phyloP scores from a whole-genome alignment of 371 early-diverging fungal species.

The Zopfochytrium polystomum region DNA sequence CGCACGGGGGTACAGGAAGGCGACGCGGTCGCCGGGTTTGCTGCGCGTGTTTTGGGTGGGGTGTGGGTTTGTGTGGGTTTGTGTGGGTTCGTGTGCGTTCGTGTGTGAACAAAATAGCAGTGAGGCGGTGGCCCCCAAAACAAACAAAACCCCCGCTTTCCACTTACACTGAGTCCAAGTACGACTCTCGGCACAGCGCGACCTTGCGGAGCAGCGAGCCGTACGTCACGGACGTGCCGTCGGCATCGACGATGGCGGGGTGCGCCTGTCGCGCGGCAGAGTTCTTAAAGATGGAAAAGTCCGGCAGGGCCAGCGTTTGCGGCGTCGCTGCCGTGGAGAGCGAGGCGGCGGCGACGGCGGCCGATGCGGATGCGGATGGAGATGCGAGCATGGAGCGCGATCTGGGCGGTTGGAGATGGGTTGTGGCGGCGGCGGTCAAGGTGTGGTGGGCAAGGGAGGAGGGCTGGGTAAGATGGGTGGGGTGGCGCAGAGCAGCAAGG shows the following conservation, averaged over 20 bases:
- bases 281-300: constrained; percentile 2
- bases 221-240: neutral
- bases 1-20: constrained; percentile 68
- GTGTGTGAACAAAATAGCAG: too few relatives aligned
- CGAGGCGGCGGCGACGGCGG: neutral
- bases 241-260: neutral
- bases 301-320: neutral
- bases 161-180: neutral
- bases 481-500: too few relatives aligned
- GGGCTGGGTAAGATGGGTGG: too few relatives aligned
- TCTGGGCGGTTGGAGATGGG: neutral
- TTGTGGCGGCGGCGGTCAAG: too few relatives aligned
- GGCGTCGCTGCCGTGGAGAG: neutral
- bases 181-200: neutral
- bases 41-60: neutral
- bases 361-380: neutral
- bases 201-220: neutral
- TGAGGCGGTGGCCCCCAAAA: too few relatives aligned
- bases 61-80: too few relatives aligned
- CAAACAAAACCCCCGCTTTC: too few relatives aligned
- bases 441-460: too few relatives aligned
- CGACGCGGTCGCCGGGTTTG: constrained; percentile 49
- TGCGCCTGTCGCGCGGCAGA: neutral
- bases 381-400: neutral
- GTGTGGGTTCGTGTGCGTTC: too few relatives aligned